These are phyloP conservation scores for Bassia scoparia DNA, from an alignment of 148 eudicot genomes.

Conservation along the genomic window DNA sequence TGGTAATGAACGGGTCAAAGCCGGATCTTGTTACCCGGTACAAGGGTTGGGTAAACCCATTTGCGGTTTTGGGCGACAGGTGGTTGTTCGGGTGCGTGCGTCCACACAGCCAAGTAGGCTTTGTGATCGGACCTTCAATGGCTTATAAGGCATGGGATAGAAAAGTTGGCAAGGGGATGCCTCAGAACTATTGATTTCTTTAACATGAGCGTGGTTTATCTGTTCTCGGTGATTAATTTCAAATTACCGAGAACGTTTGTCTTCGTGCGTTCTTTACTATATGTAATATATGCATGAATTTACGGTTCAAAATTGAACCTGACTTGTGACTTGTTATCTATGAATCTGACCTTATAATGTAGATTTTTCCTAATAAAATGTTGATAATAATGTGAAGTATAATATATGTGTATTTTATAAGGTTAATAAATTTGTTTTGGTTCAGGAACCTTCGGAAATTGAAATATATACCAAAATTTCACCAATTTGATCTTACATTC, in stretches of 20 bases:
- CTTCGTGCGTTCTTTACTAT: slow-evolving; percentile 68
- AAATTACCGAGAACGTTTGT: too few relatives aligned
- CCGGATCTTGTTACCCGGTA: slow-evolving; percentile 68
- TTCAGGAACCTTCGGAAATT: slow-evolving; percentile 68
- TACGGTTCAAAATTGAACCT: not conserved
- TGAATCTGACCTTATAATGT: not conserved
- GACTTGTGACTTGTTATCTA: not conserved
- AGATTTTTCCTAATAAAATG: too few relatives aligned
- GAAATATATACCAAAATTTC: slow-evolving; percentile 64
- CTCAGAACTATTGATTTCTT: slow-evolving; percentile 79
- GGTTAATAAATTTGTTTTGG: not conserved
- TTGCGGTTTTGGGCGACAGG: slow-evolving; percentile 67
- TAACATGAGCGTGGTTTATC: slow-evolving; percentile 54
- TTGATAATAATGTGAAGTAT: too few relatives aligned
- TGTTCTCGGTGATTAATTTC: too few relatives aligned
- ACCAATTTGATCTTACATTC: slow-evolving; percentile 61
- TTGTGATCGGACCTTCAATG: slow-evolving; percentile 73
- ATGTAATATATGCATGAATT: slow-evolving; percentile 30
- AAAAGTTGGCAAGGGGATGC: slow-evolving; percentile 53
- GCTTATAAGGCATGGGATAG: slow-evolving; percentile 47
- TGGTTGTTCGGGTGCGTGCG: slow-evolving; percentile 70
- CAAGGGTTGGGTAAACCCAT: slow-evolving; percentile 56
- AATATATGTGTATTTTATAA: too few relatives aligned
- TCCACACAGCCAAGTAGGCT: slow-evolving; percentile 70
- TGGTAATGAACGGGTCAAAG: slow-evolving; percentile 73